Base-by-base conservation (phyloP, 768 basidiomycete species). In the Pulveroboletus frians region DNA sequence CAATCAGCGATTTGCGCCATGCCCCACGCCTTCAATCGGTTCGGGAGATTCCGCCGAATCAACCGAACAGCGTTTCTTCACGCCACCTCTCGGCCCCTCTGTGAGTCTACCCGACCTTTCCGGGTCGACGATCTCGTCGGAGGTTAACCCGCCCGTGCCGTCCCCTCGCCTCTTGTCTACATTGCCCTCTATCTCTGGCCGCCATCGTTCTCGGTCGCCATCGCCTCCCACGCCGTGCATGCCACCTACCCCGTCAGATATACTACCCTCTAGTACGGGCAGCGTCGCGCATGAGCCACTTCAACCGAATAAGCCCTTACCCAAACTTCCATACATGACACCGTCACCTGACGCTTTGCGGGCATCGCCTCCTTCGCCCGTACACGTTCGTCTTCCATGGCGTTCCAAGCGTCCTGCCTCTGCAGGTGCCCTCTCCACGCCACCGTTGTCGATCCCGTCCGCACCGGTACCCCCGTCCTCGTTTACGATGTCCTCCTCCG, bases 121-220 rank as follows among this genome's bases (percentile, higher is more conserved):
- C 23, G 23, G 23, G 6, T 26, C 23, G 23, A 26, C 5, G 38
- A 23, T 43, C 27, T 30, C 41, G 5, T 9, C 15, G 1, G 60
- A 57, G 13, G 50, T 47, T 26, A 17, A 30, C 6, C 49, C 54
- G 0, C 57, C 56, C 23, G 47, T 44, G 4, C 50, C 67, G 6
- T 67, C 65, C 3, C 67, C 65, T 11, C 44, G 5, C 15, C 31
- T 63, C 2, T 43, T 69, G 41, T 65, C 60, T 3, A 9, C 50
- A 1, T 47, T 61, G 0, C 50, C 65, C 3, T 49, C 65, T 18
- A 46, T 67, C 5, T 69, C 67, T 9, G 55, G 42, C 10, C 60
- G 65, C 5, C n/a, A 4, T 18, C 23, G 2, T 35, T 47, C 45
- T 3, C 51, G 40, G 15, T 43, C 55, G 10, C 21, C 49, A 2